Evolutionary conservation across 305 asterid genomes (phyloP).

Genomic region (Stenogyne calaminthoides): DNA sequence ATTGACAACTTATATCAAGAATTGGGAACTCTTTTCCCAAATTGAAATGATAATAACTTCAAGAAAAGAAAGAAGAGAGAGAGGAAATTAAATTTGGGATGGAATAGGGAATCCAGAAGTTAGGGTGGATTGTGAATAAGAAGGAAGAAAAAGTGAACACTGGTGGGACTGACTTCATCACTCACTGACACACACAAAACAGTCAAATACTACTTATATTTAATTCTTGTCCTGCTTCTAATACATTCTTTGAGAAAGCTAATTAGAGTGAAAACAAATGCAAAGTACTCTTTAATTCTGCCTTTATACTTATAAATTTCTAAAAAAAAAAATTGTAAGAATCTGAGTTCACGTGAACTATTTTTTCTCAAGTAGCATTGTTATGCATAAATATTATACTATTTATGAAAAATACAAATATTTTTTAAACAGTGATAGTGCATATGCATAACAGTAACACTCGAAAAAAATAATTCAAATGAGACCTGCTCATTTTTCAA

Average conservation of each 20-base stretch:
- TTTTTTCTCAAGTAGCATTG: no score
- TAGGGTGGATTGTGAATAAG: slow-evolving; percentile 61
- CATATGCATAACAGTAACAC: no score
- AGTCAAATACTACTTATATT: neutral
- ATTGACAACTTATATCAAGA: neutral
- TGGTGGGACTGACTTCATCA: slow-evolving; percentile 42
- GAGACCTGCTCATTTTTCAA: no score
- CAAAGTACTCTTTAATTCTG: neutral
- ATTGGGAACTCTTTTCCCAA: neutral
- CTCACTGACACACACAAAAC: slow-evolving; percentile 17
- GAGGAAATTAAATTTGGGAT: slow-evolving; percentile 8
- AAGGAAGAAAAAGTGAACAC: slow-evolving; percentile 69
- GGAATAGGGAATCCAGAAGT: slow-evolving; percentile 37
- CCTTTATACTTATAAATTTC: no score
- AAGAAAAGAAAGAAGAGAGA: neutral
- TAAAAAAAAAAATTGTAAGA: no score
- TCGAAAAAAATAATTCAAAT: no score
- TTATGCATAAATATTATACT: no score
- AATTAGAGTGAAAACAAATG: neutral
- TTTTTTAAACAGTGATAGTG: no score
- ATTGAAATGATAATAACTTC: neutral
- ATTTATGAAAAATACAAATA: no score
- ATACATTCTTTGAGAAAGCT: neutral
- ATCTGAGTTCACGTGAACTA: no score
- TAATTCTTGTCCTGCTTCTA: neutral